Percentiles rank a stretch among this genome's conserved stretches.
Evolutionary conservation across 2,329 filamentous ascomycete species (phyloP).

Genomic region (Gnomoniopsis sp.): DNA sequence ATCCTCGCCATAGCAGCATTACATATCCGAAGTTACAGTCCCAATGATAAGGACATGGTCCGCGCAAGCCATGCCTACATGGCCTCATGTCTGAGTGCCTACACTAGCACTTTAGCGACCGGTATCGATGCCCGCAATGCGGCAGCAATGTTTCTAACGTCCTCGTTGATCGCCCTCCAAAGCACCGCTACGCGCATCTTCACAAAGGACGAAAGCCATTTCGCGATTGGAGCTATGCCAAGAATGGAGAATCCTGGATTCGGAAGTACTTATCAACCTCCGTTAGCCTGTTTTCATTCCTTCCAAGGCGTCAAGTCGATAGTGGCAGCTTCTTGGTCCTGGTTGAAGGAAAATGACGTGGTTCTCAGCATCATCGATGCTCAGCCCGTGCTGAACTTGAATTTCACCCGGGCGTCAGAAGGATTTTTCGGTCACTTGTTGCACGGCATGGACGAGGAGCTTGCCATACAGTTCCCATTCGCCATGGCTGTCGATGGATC

Average conservation of each 20-base stretch:
- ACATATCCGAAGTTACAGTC: constrained; percentile 54
- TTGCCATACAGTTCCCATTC: constrained; percentile 30
- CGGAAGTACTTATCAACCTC: constrained; percentile 49
- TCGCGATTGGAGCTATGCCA: constrained; percentile 28
- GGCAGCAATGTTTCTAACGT: constrained; percentile 60
- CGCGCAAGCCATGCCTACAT: constrained; percentile 64
- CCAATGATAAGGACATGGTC: constrained; percentile 57
- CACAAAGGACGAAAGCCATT: constrained; percentile 47
- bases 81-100: constrained; percentile 59
- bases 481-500: constrained; percentile 18
- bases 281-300: constrained; percentile 63
- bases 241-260: constrained; percentile 15
- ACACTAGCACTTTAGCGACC: constrained; percentile 51
- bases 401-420: constrained; percentile 48
- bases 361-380: constrained; percentile 62
- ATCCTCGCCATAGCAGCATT: constrained; percentile 62
- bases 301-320: constrained; percentile 66
- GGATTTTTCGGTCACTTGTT: constrained; percentile 62
- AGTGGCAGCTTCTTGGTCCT: constrained; percentile 62
- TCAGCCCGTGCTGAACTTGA: constrained; percentile 59
- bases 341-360: constrained; percentile 54
- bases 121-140: constrained; percentile 59
- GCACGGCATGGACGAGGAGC: constrained; percentile 54
- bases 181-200: constrained; percentile 62
- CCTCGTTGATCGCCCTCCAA: constrained; percentile 64